Base-by-base conservation (phyloP, 2,329 filamentous ascomycete species). In the Periconia sp. region DNA sequence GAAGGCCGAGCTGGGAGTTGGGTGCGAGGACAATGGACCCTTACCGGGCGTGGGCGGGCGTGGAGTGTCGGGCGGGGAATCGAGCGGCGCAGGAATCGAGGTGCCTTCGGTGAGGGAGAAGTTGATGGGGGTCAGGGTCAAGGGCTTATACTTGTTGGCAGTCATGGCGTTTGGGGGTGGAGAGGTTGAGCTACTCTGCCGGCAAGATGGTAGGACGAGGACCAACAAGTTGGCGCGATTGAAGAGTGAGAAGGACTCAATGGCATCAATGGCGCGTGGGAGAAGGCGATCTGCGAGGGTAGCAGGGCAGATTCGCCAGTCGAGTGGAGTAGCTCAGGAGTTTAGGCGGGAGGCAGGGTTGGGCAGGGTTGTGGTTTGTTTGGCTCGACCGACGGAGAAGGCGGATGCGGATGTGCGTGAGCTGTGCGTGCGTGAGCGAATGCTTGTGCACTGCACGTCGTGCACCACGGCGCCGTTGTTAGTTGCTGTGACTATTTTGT, bases 31-130 rank as follows among this genome's bases (percentile, higher is more conserved):
- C 27, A 76, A 70, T 31, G 73, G 73, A 11, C 73, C 74, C 49
- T 66, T 64, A 41, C 71, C 71, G 23, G 70, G 70, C 41, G 72
- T 74, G 10, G 72, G 72, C 17, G 71, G 72, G 31, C 72, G 72
- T 20, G 71, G 71, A 13, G 69, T 67, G 15, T 70, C 63, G 49
- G 73, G 73, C 44, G 74, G 74, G 41, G 72, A 73, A 55, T 74
- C 72, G 53, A 58, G 71, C 45, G 74, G 74, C 31, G 74, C 72
- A 37, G 73, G 74, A 58, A 76, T 76, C 50, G 69, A 66, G 46
- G 74, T 76, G 53, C 74, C 74, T 43, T 74, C 73, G 35, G 74
- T 76, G 50, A 76, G 69, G 44, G 73, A 75, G 67, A 75, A 74
- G 59, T 74, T 70, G 64, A 76, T 69, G 47, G 73, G 73, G 35